Base-by-base conservation (phyloP, 2,329 filamentous ascomycete genomes). In the Trichoderma sp. region DNA sequence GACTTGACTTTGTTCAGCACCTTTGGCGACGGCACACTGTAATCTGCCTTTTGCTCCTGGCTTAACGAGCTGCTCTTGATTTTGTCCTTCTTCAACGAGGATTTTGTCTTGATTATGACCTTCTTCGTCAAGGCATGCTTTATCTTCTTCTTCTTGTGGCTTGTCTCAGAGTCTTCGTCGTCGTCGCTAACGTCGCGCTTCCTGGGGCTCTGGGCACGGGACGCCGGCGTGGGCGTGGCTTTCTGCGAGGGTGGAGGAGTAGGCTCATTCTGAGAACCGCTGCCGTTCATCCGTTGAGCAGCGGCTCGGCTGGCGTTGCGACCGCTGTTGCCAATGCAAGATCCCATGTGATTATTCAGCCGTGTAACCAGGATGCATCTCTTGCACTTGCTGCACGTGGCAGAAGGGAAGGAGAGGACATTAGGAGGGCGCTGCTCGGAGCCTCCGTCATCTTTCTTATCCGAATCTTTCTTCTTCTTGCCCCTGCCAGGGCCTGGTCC, bases 381-480 rank as follows among this genome's bases (percentile, higher is more conserved):
- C 76, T 89, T 89, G 82, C 88, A 91, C 75, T 89, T 89, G 81
- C 86, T 88, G 77, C 88, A 91, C 29, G 88, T 90, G 56, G 87
- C 87, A 27, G 88, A 89, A 21, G 88, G 88, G 73, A 89, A 90
- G 1, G 87, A 87, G 37, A 90, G 83, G 64, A 89, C 87, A 73
- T 90, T 89, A 10, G 85, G 83, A 13, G 87, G 87, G 24, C 86
- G 82, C 70, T 87, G 84, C 71, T 88, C 87, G 6, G 85, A 80
- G 13, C 81, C 81, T 21, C 82, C 83, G 70, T 86, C 80, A 61
- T 81, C 80, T 79, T 83, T 88, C 82, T 87, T 89, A 77, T 89
- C 87, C 82, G 89, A 89, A 77, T 90, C 91, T 84, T 92, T 93
- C 86, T 91, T 93, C 83, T 92, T 92, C 82, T 92, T 92, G 70